These are phyloP conservation scores for Cyberlindnera maclurae DNA, from an alignment of 805 yeast genomes.

Conservation along the genomic window DNA sequence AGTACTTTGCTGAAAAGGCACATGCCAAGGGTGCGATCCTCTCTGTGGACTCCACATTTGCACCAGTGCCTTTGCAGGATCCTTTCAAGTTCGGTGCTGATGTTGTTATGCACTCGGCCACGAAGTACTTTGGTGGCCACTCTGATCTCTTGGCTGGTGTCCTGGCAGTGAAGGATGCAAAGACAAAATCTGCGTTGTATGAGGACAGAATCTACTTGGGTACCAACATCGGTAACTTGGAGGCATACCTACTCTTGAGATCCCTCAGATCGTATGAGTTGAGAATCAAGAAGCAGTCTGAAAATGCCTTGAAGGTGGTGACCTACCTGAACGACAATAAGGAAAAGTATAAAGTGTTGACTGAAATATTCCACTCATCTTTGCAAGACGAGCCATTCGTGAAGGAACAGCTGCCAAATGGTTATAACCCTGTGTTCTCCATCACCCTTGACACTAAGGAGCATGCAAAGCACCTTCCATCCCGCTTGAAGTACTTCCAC, in stretches of 20 bases:
- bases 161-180: constrained; percentile 53
- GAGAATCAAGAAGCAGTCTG: constrained; percentile 61
- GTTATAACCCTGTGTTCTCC: constrained; percentile 71
- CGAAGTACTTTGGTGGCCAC: constrained; percentile 94
- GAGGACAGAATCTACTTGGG: constrained; percentile 69
- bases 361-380: constrained; percentile 61
- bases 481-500: constrained; percentile 59
- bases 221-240: constrained; percentile 72
- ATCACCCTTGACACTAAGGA: constrained; percentile 44
- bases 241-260: constrained; percentile 65
- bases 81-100: constrained; percentile 84
- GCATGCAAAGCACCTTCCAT: constrained; percentile 58
- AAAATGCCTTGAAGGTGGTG: constrained; percentile 56
- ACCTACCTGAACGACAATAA: constrained; percentile 46
- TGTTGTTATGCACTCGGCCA: constrained; percentile 86
- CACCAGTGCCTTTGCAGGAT: constrained; percentile 84
- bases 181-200: constrained; percentile 38
- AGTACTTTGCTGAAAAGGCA: constrained; percentile 58
- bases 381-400: constrained; percentile 68
- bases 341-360: constrained; percentile 40
- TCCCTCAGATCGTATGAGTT: constrained; percentile 76
- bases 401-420: constrained; percentile 56
- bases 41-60: constrained; percentile 81
- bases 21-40: constrained; percentile 71
- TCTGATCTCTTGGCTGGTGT: constrained; percentile 84